Evolutionary conservation across 352 stramenopile genomes (phyloP), one percentile per base, ranked within the genome.

Genomic region (Pythium myriotylum): DNA sequence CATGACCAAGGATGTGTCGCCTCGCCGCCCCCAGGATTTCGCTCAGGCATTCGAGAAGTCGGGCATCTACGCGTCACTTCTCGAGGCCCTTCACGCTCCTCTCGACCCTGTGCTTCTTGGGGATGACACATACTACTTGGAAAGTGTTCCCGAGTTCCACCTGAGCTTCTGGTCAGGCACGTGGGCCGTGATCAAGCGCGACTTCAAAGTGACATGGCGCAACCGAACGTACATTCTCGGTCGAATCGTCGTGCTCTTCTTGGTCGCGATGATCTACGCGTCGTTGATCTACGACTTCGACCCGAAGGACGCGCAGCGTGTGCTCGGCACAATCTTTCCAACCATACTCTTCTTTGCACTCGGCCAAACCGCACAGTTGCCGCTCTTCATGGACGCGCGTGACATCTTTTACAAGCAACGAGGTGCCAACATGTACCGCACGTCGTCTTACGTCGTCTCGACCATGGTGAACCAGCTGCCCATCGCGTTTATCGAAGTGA

Each of bases 31-130:
- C 32, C 4, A 42, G 8, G 62, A 75, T 42, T 72, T 70, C 52
- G 57, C 57, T 0, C 42, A 60, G 19, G 10, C 49, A 0, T 76
- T 70, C 32, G 13, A 39, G 19, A 8, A 48, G 23, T 76, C 68
- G 14, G 13, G 29, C 2, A 40, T 64, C 19, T 62, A 70, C 45
- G 6, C 37, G 29, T 9, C 17, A n/a, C n/a, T n/a, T n/a, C 61
- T 61, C 37, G 22, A 86, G 19, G 87, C 86, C 89, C 13, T 86
- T 86, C 29, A 72, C 71, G 16, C 64, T 95, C 12, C 96, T 97
- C 68, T 89, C 97, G 35, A 51, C 95, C 2, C 80, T 96, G 24
- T 29, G 97, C 14, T 51, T 96, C 12, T 76, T 86, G 63, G 65
- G 86, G 20, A 86, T n/a, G 3, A 24, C 45, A 26, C 35, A 2